Evolutionary conservation across 1,139 yeast genomes (phyloP), one percentile per base, ranked within the genome.

Genomic region (Kodamaea derodonti): DNA sequence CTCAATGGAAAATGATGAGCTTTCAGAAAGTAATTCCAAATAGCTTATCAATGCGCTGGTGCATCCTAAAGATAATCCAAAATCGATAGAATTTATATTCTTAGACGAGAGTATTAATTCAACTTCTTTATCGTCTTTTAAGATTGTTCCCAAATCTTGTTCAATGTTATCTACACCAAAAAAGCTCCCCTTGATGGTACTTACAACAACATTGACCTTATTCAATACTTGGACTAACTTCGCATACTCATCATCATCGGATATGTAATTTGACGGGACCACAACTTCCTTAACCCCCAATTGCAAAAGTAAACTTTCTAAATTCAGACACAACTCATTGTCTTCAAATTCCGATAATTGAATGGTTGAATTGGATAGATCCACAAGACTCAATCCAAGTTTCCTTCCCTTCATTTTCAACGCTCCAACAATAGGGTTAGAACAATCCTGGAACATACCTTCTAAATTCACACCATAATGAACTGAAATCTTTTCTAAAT

Each of bases 281-380:
- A 92, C 59, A 31, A 88, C 82, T 51, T 92, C 98, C 49, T 84
- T 85, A 4, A 88, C 86, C 15, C 95, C 96, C 25, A 88, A 64
- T 56, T 92, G 98, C 45, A 92, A 83, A 37, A 90, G 59, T 34
- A 87, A 69, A 38, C 94, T 81, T 54, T 92, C 97, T 42, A 90
- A 61, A 51, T 90, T 90, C 2, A 95, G 82, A 49, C 75, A 88
- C 10, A 87, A 68, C 33, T 92, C 97, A 49, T 86, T 88, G 54
- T 92, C 98, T 6, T 76, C 76, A 46, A 90, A 86, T 54, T 92
- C 95, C 15, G 83, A 64, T 27, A 88, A 62, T 16, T 90, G 90
- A 24, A 92, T 69, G 20, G 72, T 69, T 41, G 75, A 72, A 36
- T 74, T 69, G 48, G 80, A 78, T 20, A 86, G 76, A 52, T 90